Evolutionary conservation across 495 filamentous ascomycete species (phyloP).

Genomic region (Hyaloscypha hepaticicola): DNA sequence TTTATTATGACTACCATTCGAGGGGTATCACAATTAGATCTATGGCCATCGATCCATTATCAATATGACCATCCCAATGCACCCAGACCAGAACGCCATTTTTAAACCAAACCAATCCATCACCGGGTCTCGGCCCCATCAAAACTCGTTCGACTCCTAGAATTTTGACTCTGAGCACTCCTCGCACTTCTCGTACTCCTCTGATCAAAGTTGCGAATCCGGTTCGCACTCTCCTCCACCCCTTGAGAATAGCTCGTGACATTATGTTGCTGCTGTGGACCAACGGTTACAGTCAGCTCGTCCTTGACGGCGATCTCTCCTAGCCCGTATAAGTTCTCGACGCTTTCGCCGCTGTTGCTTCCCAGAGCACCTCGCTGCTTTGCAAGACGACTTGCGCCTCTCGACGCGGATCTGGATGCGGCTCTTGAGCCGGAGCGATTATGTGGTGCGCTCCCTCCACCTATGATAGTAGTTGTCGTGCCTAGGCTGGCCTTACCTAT

Average conservation of each 20-base stretch:
- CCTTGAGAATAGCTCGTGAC: background rate
- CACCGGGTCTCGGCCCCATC: background rate
- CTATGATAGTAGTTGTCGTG: conserved; percentile 19
- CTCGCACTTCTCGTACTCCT: conserved; percentile 5
- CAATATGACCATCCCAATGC: background rate
- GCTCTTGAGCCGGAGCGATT: background rate
- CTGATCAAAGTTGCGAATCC: conserved; percentile 5
- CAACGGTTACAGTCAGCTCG: conserved; percentile 21
- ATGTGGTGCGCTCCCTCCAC: background rate
- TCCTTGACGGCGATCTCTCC: conserved; percentile 27
- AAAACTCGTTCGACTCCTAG: background rate
- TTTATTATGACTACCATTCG: background rate
- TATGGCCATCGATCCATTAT: background rate
- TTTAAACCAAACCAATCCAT: background rate
- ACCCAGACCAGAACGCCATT: background rate
- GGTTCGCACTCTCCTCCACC: conserved; percentile 8
- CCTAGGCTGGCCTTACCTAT: conserved; percentile 37
- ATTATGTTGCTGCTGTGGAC: conserved; percentile 4
- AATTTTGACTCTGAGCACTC: background rate
- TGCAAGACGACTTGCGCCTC: background rate
- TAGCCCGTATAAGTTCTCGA: conserved; percentile 27
- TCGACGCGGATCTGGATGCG: background rate
- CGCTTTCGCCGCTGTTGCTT: conserved; percentile 9
- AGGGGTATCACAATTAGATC: background rate
- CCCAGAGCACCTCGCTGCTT: background rate